Evolutionary conservation across 345 rosid genomes (phyloP).

Genomic region (Gossypium stocksii): DNA sequence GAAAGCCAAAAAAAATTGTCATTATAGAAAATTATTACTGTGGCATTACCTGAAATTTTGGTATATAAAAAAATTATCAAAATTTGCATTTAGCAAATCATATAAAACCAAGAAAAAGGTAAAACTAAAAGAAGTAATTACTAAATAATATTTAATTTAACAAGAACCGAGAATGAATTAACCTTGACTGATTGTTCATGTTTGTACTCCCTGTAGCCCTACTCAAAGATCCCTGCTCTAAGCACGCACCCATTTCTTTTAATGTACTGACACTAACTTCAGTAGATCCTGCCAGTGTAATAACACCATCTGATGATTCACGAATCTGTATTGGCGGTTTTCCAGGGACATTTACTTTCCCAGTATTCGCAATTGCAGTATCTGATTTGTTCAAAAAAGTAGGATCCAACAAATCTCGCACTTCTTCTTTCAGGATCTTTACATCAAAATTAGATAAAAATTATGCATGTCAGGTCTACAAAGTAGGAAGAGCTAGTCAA

Average conservation of each 20-base stretch:
- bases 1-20: neutral
- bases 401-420: constrained; percentile 86
- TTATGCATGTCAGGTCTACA: neutral
- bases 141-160: neutral
- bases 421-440: constrained; percentile 99
- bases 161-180: constrained; percentile 8
- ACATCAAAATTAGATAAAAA: constrained; percentile 31
- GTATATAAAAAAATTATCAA: neutral
- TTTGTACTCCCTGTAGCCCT: constrained; percentile 99
- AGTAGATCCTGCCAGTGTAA: constrained; percentile 97
- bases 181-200: constrained; percentile 99
- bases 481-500: constrained; percentile 5
- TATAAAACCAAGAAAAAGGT: too few relatives aligned
- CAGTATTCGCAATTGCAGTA: constrained; percentile 45
- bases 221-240: constrained; percentile 92
- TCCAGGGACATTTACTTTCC: constrained; percentile 64
- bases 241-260: constrained; percentile 91
- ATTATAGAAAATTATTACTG: neutral
- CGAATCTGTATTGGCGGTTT: constrained; percentile 97
- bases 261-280: constrained; percentile 73
- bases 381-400: constrained; percentile 55
- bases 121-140: too few relatives aligned
- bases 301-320: constrained; percentile 93
- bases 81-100: too few relatives aligned
- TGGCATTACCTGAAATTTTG: neutral